These are phyloP conservation scores for Leishmania martiniquensis DNA, from an alignment of 208 protist species.

Conservation along the genomic window DNA sequence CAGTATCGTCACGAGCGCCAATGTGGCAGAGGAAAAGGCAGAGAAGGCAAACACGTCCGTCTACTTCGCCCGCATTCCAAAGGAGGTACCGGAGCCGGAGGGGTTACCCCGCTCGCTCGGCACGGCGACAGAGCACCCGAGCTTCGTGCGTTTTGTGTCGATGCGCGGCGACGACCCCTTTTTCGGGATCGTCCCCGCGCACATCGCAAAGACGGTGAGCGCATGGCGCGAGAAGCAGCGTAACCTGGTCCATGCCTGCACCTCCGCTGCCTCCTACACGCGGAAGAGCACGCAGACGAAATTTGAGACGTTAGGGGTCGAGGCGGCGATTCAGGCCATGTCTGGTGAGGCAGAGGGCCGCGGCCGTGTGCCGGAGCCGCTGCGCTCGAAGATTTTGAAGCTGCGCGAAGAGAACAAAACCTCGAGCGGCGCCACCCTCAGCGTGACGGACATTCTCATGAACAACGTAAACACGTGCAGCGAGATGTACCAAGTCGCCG, in stretches of 20 bases:
- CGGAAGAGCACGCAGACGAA: slow-evolving; percentile 43
- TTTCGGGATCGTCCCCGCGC: slow-evolving; percentile 83
- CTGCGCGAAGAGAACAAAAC: slow-evolving; percentile 50
- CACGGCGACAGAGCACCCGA: slow-evolving; percentile 49
- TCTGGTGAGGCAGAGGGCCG: slow-evolving; percentile 52
- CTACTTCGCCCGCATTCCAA: slow-evolving; percentile 77
- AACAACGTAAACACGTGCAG: slow-evolving; percentile 58
- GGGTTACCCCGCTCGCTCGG: slow-evolving; percentile 69
- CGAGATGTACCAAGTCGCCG: slow-evolving; percentile 47
- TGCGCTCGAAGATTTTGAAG: slow-evolving; percentile 61
- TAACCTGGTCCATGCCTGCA: slow-evolving; percentile 49
- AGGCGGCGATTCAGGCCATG: slow-evolving; percentile 60
- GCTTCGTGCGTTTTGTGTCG: slow-evolving; percentile 62
- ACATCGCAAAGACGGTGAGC: slow-evolving; percentile 58
- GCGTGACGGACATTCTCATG: slow-evolving; percentile 45
- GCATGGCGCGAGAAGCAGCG: slow-evolving; percentile 72
- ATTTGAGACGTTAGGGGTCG: slow-evolving; percentile 62
- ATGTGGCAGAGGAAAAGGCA: slow-evolving; percentile 59
- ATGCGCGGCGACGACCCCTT: slow-evolving; percentile 80
- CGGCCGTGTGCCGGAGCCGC: slow-evolving; percentile 62
- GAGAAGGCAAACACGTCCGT: slow-evolving; percentile 78
- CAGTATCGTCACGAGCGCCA: slow-evolving; percentile 67
- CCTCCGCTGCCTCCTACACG: slow-evolving; percentile 30
- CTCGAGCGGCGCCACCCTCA: slow-evolving; percentile 34
- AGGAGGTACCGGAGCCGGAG: slow-evolving; percentile 57